Conservation (phyloP, 2,329 filamentous ascomycete species). For the Aspergillus aculeatus region DNA sequence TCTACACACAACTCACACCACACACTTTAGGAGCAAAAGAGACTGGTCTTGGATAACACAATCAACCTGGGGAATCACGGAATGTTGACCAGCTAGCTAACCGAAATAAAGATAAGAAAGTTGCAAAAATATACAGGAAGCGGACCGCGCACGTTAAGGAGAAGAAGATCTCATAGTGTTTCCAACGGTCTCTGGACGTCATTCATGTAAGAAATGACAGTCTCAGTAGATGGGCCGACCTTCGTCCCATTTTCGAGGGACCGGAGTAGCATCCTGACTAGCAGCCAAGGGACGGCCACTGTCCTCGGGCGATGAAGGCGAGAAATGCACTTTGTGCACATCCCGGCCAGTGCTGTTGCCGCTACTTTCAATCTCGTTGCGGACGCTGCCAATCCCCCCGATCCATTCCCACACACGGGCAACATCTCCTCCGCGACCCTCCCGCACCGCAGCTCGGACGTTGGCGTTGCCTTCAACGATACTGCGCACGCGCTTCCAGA, state of each 20-base stretch:
- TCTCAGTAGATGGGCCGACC: slow-evolving; percentile 43
- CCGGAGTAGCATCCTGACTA: slow-evolving; percentile 17
- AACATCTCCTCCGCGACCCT: slow-evolving; percentile 55
- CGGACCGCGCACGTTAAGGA: neutral
- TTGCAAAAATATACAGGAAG: neutral
- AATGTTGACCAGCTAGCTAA: neutral
- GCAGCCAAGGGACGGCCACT: slow-evolving; percentile 17
- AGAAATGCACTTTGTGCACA: slow-evolving; percentile 28
- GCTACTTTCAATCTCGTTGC: slow-evolving; percentile 34
- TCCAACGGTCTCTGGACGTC: neutral
- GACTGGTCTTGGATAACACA: neutral
- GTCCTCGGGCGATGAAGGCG: slow-evolving; percentile 24
- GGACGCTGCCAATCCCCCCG: slow-evolving; percentile 55
- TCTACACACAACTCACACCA: neutral
- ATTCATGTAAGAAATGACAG: too few relatives aligned
- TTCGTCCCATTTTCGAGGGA: slow-evolving; percentile 41
- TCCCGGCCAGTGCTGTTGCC: slow-evolving; percentile 23
- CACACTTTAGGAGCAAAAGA: neutral
- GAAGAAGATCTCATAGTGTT: neutral
- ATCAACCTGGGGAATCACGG: neutral
- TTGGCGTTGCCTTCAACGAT: slow-evolving; percentile 95
- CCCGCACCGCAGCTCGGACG: slow-evolving; percentile 73
- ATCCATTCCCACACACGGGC: slow-evolving; percentile 69
- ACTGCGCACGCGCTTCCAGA: slow-evolving; percentile 79
- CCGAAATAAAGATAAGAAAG: neutral